Evolutionary conservation across 2,329 filamentous ascomycete species (phyloP), one percentile per base, ranked within the genome.

Genomic region (Ceratocystis albifundus): DNA sequence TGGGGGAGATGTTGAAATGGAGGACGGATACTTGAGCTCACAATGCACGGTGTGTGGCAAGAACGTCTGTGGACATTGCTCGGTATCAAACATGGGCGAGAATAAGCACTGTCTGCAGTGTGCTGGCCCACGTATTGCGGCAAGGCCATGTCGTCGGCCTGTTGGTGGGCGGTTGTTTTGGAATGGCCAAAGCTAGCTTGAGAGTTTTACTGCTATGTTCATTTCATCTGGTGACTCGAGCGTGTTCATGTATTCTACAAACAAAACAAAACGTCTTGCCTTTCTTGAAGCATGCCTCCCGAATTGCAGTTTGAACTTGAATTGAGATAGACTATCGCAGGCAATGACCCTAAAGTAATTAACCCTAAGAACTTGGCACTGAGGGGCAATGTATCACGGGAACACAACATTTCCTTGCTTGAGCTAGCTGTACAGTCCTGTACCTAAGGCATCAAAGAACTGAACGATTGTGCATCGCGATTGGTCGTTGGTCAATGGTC

Each of bases 61-160:
- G 71, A 74, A 77, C 10, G 81, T 86, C 15, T 86, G 83, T 73
- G 82, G 80, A 66, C 78, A 80, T 65, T 86, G 84, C 71, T 84
- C 82, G 0, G 77, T 85, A 50, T 83, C 80, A 68, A 82, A 83
- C 68, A 74, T 86, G 0, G 82, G 82, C 2, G 78, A 81, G 68
- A 75, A 81, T 70, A 76, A 80, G 67, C 75, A 77, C 50, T 86
- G 83, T 69, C 69, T 85, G 55, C 74, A 72, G 3, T 86, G 84
- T 70, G 80, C 81, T 0, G 78, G 78, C 7, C 72, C 5, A 72
- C 71, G 71, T 68, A 69, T 17, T 66, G 65, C 8, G 8, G 62
- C 20, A 62, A 69, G 2, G 69, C 68, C 1, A 65, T 71, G n/a
- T 61, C 69, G n/a, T 61, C 69, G 2, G 66, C 73, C 20, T 73